These are phyloP conservation scores for Suaeda aralocaspica DNA, from an alignment of 148 eudicot genomes.

Conservation along the genomic window DNA sequence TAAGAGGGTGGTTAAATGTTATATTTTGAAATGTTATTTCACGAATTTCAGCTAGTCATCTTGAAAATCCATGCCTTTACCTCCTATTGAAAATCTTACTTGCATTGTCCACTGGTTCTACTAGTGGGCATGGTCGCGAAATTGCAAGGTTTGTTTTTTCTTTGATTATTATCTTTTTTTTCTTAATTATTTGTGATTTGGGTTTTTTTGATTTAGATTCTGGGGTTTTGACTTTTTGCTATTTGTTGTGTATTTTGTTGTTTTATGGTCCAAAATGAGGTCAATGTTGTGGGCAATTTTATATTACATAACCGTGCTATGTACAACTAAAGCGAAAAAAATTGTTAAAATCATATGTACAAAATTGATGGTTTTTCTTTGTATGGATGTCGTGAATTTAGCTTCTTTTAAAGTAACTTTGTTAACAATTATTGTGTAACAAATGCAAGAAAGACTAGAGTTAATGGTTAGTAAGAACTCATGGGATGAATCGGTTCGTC, in stretches of 20 bases:
- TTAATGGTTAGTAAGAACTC: too few relatives aligned
- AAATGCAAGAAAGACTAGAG: too few relatives aligned
- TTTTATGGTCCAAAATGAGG: background rate
- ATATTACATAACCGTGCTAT: too few relatives aligned
- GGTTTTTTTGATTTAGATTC: background rate
- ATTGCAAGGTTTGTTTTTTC: conserved; percentile 53
- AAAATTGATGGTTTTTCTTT: too few relatives aligned
- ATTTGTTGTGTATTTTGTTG: background rate
- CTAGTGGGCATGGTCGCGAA: conserved; percentile 85
- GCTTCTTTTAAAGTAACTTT: background rate
- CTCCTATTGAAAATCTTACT: conserved; percentile 63
- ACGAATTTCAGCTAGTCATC: conserved; percentile 71
- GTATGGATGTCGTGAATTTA: too few relatives aligned
- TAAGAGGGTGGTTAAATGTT: conserved; percentile 64
- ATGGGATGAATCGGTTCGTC: too few relatives aligned
- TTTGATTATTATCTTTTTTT: background rate
- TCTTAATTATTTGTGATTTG: background rate
- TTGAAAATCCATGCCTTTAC: conserved; percentile 83
- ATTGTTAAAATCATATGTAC: too few relatives aligned
- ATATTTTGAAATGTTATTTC: conserved; percentile 76
- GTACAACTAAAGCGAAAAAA: too few relatives aligned
- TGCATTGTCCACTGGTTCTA: conserved; percentile 86
- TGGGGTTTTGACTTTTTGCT: background rate
- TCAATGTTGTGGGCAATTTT: too few relatives aligned
- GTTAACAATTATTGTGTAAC: too few relatives aligned